Conservation (phyloP, 2,329 filamentous ascomycete genomes). For the Xenoacremonium recifei region DNA sequence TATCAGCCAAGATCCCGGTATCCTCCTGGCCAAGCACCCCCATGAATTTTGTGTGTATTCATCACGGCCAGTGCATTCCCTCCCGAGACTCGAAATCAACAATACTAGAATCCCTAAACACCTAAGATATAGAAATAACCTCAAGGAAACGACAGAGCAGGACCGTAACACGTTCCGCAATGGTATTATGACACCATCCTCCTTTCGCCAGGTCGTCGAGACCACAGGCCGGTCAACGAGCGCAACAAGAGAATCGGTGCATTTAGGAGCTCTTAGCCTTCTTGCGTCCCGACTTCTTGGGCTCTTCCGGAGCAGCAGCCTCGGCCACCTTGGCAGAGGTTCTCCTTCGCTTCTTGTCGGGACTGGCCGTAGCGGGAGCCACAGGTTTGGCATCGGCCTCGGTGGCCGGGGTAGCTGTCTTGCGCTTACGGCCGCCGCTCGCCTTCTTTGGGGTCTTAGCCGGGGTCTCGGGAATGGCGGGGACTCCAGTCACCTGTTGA, state of each 20-base stretch:
- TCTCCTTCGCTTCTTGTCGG: conserved; percentile 63
- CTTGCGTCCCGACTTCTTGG: conserved; percentile 60
- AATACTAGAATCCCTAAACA: not conserved
- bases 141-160: no score
- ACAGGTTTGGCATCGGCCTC: conserved; percentile 39
- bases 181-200: not conserved
- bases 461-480: conserved; percentile 35
- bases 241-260: conserved; percentile 10
- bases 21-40: not conserved
- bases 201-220: not conserved
- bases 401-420: conserved; percentile 48
- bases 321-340: conserved; percentile 54
- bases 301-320: conserved; percentile 49
- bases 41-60: no score
- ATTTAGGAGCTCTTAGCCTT: conserved; percentile 48
- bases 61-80: not conserved
- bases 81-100: not conserved
- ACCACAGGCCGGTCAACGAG: not conserved
- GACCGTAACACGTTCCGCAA: not conserved
- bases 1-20: not conserved
- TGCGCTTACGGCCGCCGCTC: conserved; percentile 52
- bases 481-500: conserved; percentile 39
- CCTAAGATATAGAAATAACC: conserved; percentile 7
- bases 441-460: conserved; percentile 60
- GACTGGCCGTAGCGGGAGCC: conserved; percentile 44